Evolutionary conservation across 306 rosid species (phyloP).

Genomic region (Fragaria nilgerrensis): DNA sequence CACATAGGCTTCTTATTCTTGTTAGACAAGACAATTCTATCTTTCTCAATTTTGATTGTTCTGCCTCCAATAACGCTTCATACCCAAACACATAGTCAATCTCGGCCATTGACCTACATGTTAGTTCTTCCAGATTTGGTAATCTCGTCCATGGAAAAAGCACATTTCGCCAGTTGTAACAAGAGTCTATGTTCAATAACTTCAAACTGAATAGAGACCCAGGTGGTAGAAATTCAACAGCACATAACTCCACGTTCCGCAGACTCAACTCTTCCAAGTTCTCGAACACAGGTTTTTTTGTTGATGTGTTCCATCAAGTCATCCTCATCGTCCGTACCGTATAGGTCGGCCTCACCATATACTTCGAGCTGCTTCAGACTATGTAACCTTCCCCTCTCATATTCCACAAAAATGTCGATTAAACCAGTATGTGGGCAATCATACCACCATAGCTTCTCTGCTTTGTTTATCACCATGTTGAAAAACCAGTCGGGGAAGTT

Average conservation of each 20-base stretch:
- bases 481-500: background rate
- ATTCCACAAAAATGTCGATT: background rate
- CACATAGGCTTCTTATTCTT: background rate
- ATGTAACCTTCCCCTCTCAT: background rate
- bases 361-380: background rate
- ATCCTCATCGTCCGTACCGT: fast-evolving
- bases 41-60: background rate
- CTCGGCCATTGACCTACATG: fast-evolving
- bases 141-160: background rate
- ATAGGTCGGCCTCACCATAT: too few relatives aligned
- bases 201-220: background rate
- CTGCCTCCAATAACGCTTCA: background rate
- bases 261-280: background rate
- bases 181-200: fast-evolving
- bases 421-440: too few relatives aligned
- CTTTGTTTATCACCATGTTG: background rate
- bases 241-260: background rate
- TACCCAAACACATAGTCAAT: background rate
- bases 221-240: background rate
- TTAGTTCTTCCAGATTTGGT: background rate
- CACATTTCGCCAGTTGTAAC: background rate
- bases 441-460: background rate
- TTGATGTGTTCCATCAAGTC: background rate
- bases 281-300: background rate
- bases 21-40: background rate